These are phyloP conservation scores for Penicillium lagena DNA, from an alignment of 495 filamentous ascomycete genomes.

Conservation along the genomic window DNA sequence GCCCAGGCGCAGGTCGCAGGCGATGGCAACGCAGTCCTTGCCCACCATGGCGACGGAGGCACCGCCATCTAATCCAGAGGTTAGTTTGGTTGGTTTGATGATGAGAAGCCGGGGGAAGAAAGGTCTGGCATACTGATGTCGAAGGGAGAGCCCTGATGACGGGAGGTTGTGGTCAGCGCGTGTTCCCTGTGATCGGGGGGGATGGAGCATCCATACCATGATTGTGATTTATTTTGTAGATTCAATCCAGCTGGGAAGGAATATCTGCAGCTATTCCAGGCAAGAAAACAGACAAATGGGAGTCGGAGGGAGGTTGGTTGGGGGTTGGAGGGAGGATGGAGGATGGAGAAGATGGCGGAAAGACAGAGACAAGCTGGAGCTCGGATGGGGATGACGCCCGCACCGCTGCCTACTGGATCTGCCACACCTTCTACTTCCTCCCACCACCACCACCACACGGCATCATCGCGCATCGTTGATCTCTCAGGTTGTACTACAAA, in stretches of 20 bases:
- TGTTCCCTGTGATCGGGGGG: slow-evolving; percentile 9
- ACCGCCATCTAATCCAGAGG: slow-evolving; percentile 65
- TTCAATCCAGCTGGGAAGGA: slow-evolving; percentile 4
- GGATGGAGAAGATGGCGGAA: slow-evolving; percentile 25
- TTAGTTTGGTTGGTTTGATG: slow-evolving; percentile 17
- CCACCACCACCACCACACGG: slow-evolving; percentile 1
- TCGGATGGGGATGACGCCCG: slow-evolving; percentile 35
- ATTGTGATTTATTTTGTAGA: slow-evolving; percentile 13
- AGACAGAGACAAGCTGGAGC: slow-evolving; percentile 27
- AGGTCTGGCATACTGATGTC: slow-evolving; percentile 65
- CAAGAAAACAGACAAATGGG: slow-evolving; percentile 1
- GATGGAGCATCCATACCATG: slow-evolving; percentile 21
- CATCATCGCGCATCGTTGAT: too few relatives aligned
- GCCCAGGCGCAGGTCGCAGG: slow-evolving; percentile 96
- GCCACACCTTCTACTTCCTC: slow-evolving; percentile 22
- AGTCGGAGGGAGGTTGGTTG: slow-evolving; percentile 9
- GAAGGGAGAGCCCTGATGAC: slow-evolving; percentile 67
- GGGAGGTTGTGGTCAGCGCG: slow-evolving; percentile 28
- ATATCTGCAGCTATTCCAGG: slow-evolving; percentile 9
- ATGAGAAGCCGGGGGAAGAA: neutral
- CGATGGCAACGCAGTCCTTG: slow-evolving; percentile 98
- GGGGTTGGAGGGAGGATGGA: slow-evolving; percentile 21
- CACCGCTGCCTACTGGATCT: slow-evolving; percentile 35
- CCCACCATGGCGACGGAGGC: slow-evolving; percentile 97
- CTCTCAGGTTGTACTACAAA: too few relatives aligned